Evolutionary conservation across 2,329 filamentous ascomycete species (phyloP).

Genomic region (Pseudocercospora fijiensis): DNA sequence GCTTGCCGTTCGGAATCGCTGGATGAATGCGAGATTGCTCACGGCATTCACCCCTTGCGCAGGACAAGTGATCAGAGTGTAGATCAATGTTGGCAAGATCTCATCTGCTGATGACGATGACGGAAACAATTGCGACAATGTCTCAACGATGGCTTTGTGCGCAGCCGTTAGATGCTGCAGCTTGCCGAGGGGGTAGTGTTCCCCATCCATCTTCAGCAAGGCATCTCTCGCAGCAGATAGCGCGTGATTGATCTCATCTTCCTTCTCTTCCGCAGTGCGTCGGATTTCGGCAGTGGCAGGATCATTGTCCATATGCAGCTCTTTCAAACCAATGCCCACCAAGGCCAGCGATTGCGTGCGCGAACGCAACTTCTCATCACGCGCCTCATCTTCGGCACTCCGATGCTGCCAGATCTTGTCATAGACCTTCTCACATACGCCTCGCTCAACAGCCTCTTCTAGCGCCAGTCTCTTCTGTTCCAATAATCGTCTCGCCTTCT

Average conservation of each 20-base stretch:
- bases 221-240: slow-evolving; percentile 67
- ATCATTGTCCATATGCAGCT: slow-evolving; percentile 76
- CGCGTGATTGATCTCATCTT: slow-evolving; percentile 68
- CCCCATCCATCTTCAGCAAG: slow-evolving; percentile 78
- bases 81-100: slow-evolving; percentile 94
- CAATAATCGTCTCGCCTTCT: slow-evolving; percentile 72
- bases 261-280: slow-evolving; percentile 53
- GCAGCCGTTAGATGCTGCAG: slow-evolving; percentile 82
- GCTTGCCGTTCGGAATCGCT: slow-evolving; percentile 79
- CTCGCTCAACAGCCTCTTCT: slow-evolving; percentile 88
- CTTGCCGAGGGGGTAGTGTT: slow-evolving; percentile 86
- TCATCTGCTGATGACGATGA: slow-evolving; percentile 90
- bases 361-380: slow-evolving; percentile 90
- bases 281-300: slow-evolving; percentile 55
- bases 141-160: slow-evolving; percentile 93
- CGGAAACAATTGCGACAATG: slow-evolving; percentile 63
- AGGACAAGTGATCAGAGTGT: slow-evolving; percentile 86
- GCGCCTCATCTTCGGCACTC: slow-evolving; percentile 87
- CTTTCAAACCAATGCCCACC: slow-evolving; percentile 85
- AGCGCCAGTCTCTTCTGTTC: slow-evolving; percentile 74
- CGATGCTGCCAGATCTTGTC: slow-evolving; percentile 86
- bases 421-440: slow-evolving; percentile 58
- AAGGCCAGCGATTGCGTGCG: slow-evolving; percentile 86
- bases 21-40: slow-evolving; percentile 93
- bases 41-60: slow-evolving; percentile 84